These are phyloP conservation scores for Apiospora arundinis DNA, from an alignment of 2,329 filamentous ascomycete species.

Conservation along the genomic window DNA sequence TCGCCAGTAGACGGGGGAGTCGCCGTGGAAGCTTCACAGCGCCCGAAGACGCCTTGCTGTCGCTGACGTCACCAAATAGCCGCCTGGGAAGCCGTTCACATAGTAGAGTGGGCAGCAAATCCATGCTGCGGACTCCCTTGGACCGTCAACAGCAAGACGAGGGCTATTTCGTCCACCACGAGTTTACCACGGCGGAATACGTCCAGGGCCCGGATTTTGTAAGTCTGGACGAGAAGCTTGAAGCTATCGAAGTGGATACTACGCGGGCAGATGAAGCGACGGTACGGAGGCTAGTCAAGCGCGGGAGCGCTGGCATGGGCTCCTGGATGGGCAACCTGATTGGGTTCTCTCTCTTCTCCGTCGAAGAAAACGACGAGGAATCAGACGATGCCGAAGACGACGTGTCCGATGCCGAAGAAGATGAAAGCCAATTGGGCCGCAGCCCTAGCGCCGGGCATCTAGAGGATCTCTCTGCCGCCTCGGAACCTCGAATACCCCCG, in stretches of 20 bases:
- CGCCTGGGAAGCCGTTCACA: slow-evolving; percentile 54
- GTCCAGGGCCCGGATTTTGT: slow-evolving; percentile 67
- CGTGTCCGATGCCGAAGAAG: slow-evolving; percentile 45
- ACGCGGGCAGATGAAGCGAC: slow-evolving; percentile 63
- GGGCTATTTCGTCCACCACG: slow-evolving; percentile 49
- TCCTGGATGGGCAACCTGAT: slow-evolving; percentile 66
- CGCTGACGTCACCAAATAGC: slow-evolving; percentile 47
- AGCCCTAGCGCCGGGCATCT: slow-evolving; percentile 49
- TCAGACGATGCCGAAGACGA: slow-evolving; percentile 46
- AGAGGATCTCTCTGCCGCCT: slow-evolving; percentile 35
- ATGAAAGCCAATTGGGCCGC: slow-evolving; percentile 42
- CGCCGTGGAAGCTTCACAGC: slow-evolving; percentile 53
- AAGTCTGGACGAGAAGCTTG: slow-evolving; percentile 64
- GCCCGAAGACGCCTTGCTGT: slow-evolving; percentile 45
- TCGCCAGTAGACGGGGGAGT: slow-evolving; percentile 54
- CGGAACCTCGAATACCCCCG: slow-evolving; percentile 54
- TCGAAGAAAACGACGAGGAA: slow-evolving; percentile 65
- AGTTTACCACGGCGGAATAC: slow-evolving; percentile 41
- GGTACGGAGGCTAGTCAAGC: slow-evolving; percentile 62
- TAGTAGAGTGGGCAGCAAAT: slow-evolving; percentile 52
- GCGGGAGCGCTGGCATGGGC: slow-evolving; percentile 57
- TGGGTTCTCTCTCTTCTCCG: slow-evolving; percentile 67
- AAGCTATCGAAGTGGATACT: slow-evolving; percentile 58
- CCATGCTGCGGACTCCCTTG: slow-evolving; percentile 50
- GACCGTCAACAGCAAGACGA: slow-evolving; percentile 43